Evolutionary conservation across 805 yeast species (phyloP).

Genomic region (Sugiyamaella valdiviana): DNA sequence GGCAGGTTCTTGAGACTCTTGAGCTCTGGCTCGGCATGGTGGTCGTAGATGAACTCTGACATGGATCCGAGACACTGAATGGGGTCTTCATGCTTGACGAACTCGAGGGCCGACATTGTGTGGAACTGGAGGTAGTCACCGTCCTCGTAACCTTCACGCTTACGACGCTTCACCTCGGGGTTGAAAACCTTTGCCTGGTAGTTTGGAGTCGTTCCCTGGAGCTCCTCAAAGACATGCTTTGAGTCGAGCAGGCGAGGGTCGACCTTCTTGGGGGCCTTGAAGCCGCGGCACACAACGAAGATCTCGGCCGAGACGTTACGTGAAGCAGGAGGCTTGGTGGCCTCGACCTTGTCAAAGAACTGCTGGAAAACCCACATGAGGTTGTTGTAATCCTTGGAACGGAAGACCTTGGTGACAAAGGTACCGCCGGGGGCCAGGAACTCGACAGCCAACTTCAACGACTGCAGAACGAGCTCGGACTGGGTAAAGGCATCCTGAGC

Average conservation of each 20-base stretch:
- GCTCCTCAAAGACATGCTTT: slow-evolving; percentile 88
- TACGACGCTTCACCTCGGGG: slow-evolving; percentile 85
- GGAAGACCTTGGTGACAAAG: slow-evolving; percentile 91
- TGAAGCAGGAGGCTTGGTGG: slow-evolving; percentile 98
- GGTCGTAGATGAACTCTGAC: slow-evolving; percentile 57
- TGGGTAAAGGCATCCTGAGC: slow-evolving; percentile 99
- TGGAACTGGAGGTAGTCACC: slow-evolving; percentile 75
- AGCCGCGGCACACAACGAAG: slow-evolving; percentile 92
- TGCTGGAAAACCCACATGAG: slow-evolving; percentile 97
- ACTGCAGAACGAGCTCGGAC: slow-evolving; percentile 90
- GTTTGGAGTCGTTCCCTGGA: slow-evolving; percentile 49
- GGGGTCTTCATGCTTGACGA: slow-evolving; percentile 76
- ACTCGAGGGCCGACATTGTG: slow-evolving; percentile 68
- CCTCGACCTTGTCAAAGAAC: slow-evolving; percentile 92
- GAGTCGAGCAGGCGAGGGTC: slow-evolving; percentile 93
- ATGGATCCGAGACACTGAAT: slow-evolving; percentile 72
- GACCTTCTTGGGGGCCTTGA: slow-evolving; percentile 90
- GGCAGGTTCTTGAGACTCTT: slow-evolving; percentile 62
- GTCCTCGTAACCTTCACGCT: slow-evolving; percentile 95
- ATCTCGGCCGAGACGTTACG: slow-evolving; percentile 99
- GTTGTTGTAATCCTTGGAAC: slow-evolving; percentile 98
- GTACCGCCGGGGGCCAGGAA: slow-evolving; percentile 88
- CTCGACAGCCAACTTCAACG: slow-evolving; percentile 89
- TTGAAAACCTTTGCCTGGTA: slow-evolving; percentile 90
- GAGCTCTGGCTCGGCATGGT: slow-evolving; percentile 65